Percentiles rank a stretch among this genome's conserved stretches.
phyloP scores from a whole-genome alignment of 2,329 filamentous ascomycete genomes.

The Alternaria atra region DNA sequence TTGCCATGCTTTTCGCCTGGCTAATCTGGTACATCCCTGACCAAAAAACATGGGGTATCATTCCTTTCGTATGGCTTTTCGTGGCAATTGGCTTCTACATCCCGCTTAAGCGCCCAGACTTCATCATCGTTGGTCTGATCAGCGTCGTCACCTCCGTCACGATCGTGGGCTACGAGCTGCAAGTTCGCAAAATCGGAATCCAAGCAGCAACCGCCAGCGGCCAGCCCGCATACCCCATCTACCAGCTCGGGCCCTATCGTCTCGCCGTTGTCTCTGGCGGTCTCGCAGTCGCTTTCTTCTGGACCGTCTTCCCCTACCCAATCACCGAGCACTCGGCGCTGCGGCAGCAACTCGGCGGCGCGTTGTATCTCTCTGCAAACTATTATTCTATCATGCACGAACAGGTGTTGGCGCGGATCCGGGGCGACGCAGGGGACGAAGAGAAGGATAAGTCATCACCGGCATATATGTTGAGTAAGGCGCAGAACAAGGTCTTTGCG shows the following conservation, averaged over 20 bases:
- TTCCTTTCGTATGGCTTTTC: slow-evolving; percentile 75
- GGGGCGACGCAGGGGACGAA: slow-evolving; percentile 67
- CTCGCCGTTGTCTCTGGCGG: slow-evolving; percentile 73
- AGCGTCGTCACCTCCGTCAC: slow-evolving; percentile 67
- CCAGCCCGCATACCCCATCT: slow-evolving; percentile 75
- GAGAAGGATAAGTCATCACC: slow-evolving; percentile 61
- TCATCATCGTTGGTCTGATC: slow-evolving; percentile 63
- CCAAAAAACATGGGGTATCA: slow-evolving; percentile 68
- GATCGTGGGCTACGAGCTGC: slow-evolving; percentile 71
- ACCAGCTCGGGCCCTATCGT: slow-evolving; percentile 74
- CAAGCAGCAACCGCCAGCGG: slow-evolving; percentile 66
- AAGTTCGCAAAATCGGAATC: slow-evolving; percentile 72
- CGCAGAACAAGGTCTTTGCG: slow-evolving; percentile 68
- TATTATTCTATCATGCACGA: slow-evolving; percentile 77
- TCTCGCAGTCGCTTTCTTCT: slow-evolving; percentile 76
- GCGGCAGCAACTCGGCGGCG: slow-evolving; percentile 72
- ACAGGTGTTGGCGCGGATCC: slow-evolving; percentile 70
- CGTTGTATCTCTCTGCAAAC: slow-evolving; percentile 77
- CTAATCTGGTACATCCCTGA: slow-evolving; percentile 77
- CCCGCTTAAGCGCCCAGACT: slow-evolving; percentile 71
- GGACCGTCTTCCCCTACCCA: slow-evolving; percentile 79
- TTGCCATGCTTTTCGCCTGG: slow-evolving; percentile 70
- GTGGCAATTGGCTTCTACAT: slow-evolving; percentile 72
- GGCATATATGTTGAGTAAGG: slow-evolving; percentile 65
- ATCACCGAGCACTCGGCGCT: slow-evolving; percentile 76